Evolutionary conservation across 2,329 filamentous ascomycete genomes (phyloP), one percentile per base, ranked within the genome.

Genomic region (Colletotrichum destructivum): DNA sequence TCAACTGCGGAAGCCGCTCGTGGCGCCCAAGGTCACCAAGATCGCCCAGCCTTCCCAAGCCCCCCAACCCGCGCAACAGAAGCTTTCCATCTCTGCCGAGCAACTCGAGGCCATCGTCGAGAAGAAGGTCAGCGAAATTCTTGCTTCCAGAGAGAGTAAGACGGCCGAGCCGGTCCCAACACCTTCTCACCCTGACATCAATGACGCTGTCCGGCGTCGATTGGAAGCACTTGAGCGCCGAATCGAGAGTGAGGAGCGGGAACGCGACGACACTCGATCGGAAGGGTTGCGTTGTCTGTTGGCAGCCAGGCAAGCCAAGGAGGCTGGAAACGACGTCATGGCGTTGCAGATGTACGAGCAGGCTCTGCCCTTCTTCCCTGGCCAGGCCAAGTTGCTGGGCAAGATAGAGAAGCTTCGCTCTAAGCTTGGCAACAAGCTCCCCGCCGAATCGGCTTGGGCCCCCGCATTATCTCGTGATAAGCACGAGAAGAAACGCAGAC

Each of bases 71-170:
- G 62, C 59, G 62, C 68, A 74, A 74, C 77, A 73, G 73, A 82
- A 75, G 75, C 77, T 81, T 74, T 88, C 84, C 80, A 87, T 94
- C 11, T 92, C 91, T 0, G 89, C 91, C 21, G 92, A 91, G 15
- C 92, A 91, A 63, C 97, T 98, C 72, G 95, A 98, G 80, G 94
- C 95, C 49, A 91, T 98, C 83, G 94, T 98, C 1, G 94, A 98
- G 81, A 94, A 93, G 76, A 97, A 97, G 78, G 94, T 98, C 0
- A 92, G 93, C 71, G 95, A 98, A 82, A 95, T 96, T 46, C 86
- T 98, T 1, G 94, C 95, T 0, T 91, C 92, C n/a, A 90, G 92
- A 64, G 90, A 89, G 1, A 78, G 89, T 18, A 88, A 88, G 73
- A 89, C 92, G 52, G 82, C 87, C 18, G 82, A 88, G 71, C 74